phyloP scores from a whole-genome alignment of 441 rosid species.

The Erodium trifolium region DNA sequence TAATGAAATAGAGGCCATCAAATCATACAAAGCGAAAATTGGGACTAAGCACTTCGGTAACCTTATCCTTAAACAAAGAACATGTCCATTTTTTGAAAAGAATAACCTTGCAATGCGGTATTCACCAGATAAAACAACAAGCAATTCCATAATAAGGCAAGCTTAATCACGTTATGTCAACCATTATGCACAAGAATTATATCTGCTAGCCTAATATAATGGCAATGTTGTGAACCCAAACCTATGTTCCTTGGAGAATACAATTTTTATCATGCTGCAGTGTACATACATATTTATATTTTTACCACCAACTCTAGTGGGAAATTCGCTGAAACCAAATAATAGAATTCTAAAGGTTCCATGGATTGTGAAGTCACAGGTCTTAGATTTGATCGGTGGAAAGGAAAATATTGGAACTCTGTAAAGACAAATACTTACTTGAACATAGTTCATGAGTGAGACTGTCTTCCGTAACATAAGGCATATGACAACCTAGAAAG shows the following conservation, averaged over 20 bases:
- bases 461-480: conserved; percentile 86
- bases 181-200: neutral
- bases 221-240: neutral
- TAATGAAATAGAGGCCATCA: neutral
- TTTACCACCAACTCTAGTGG: neutral
- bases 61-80: too few species aligned
- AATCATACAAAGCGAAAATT: neutral
- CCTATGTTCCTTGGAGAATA: neutral
- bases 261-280: conserved; percentile 3
- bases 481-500: conserved; percentile 71
- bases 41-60: neutral
- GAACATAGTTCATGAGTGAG: conserved; percentile 75
- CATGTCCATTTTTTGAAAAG: too few species aligned
- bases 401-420: neutral
- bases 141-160: neutral
- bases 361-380: too few species aligned
- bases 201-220: neutral
- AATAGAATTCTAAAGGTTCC: too few species aligned
- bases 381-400: too few species aligned
- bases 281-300: neutral
- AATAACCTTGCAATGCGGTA: neutral
- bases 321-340: neutral
- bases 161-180: neutral
- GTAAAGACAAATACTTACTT: conserved; percentile 42
- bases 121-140: neutral